These are phyloP conservation scores for Coemansia sp. DNA, from an alignment of 192 early-diverging fungal species.

Conservation along the genomic window DNA sequence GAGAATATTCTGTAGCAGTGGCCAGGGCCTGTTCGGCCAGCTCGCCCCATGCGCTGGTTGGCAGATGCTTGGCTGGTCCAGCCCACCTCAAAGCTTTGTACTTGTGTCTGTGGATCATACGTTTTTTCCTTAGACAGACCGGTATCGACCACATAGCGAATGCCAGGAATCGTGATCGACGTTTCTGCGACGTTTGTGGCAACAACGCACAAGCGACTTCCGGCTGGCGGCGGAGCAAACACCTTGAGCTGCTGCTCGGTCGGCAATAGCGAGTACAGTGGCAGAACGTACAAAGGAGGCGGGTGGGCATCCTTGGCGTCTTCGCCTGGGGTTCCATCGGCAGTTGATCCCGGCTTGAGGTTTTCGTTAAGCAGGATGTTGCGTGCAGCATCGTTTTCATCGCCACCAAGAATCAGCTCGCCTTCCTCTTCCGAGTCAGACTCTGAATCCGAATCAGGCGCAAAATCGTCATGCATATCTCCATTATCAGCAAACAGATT, in stretches of 20 bases:
- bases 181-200: slow-evolving; percentile 99
- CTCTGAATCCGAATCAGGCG: slow-evolving; percentile 52
- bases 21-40: slow-evolving; percentile 93
- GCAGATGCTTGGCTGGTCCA: slow-evolving; percentile 97
- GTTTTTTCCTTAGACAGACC: slow-evolving; percentile 92
- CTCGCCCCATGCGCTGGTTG: slow-evolving; percentile 95
- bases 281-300: slow-evolving; percentile 87
- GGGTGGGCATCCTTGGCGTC: slow-evolving; percentile 42
- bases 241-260: slow-evolving; percentile 90
- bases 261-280: slow-evolving; percentile 95
- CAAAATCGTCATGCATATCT: slow-evolving; percentile 58
- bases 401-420: slow-evolving; percentile 56
- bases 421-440: slow-evolving; percentile 68
- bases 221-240: slow-evolving; percentile 86
- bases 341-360: slow-evolving; percentile 33
- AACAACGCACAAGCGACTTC: slow-evolving; percentile 88
- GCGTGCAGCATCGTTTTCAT: slow-evolving; percentile 65
- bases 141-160: slow-evolving; percentile 93
- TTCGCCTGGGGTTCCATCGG: slow-evolving; percentile 10
- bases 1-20: slow-evolving; percentile 97
- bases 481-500: slow-evolving; percentile 35
- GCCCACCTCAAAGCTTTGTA: slow-evolving; percentile 85
- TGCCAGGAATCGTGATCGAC: slow-evolving; percentile 93
- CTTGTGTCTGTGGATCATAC: slow-evolving; percentile 82
- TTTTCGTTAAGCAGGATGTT: slow-evolving; percentile 53